A percentile compares a stretch with the other conserved stretches of the same genome.
Conservation (phyloP, 1,284 basidiomycete genomes). For the Microbotryum intermedium region DNA sequence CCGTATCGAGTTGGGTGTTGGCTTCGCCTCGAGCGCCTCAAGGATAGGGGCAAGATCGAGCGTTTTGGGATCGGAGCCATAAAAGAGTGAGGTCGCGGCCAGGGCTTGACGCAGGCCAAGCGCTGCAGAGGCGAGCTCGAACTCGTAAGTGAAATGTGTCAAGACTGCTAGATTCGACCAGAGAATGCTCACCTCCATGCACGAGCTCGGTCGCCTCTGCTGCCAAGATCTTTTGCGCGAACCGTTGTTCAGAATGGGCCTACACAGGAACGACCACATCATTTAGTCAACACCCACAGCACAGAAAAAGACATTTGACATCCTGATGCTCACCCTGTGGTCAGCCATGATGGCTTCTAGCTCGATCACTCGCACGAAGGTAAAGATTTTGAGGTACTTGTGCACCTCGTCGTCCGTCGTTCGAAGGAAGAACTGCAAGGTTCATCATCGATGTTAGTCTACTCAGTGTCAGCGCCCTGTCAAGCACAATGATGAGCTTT, state of each 20-base stretch:
- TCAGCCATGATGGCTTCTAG: constrained; percentile 53
- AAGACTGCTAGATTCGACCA: neutral
- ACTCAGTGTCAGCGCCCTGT: constrained; percentile 5
- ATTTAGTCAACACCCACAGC: too few species aligned
- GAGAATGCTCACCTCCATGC: constrained; percentile 56
- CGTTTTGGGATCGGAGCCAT: constrained; percentile 46
- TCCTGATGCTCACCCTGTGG: constrained; percentile 49
- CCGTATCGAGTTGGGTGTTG: constrained; percentile 48
- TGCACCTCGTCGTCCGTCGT: constrained; percentile 73
- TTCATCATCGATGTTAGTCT: neutral
- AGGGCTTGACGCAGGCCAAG: constrained; percentile 49
- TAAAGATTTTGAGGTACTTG: constrained; percentile 73
- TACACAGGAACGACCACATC: neutral
- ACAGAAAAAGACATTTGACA: too few species aligned
- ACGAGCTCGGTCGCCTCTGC: constrained; percentile 80
- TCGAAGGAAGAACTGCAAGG: constrained; percentile 72
- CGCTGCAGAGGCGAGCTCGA: constrained; percentile 32
- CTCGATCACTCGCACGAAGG: constrained; percentile 56
- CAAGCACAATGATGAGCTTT: neutral
- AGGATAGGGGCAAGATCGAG: constrained; percentile 48
- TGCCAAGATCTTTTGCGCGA: constrained; percentile 71
- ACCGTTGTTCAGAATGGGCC: constrained; percentile 49
- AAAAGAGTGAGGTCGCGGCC: constrained; percentile 55
- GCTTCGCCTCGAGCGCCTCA: constrained; percentile 53
- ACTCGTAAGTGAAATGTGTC: neutral